Percentiles rank a stretch among this genome's conserved stretches.
Conservation (phyloP, 2,329 filamentous ascomycete species). For the Myotisia sp. region DNA sequence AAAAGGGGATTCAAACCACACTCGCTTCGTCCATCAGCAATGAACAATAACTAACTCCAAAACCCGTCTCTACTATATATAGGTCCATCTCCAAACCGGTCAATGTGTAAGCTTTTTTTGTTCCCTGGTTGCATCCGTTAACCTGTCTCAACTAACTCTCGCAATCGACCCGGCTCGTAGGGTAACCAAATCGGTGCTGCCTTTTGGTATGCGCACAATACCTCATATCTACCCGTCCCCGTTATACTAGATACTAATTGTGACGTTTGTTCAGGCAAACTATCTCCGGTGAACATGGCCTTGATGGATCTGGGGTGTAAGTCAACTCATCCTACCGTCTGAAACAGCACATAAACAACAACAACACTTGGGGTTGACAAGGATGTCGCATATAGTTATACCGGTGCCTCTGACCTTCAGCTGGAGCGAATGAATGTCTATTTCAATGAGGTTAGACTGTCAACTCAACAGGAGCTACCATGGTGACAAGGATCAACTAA, state of each 20-base stretch:
- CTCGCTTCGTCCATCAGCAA: slow-evolving; percentile 5
- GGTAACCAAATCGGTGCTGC: slow-evolving; percentile 99
- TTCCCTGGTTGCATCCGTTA: slow-evolving; percentile 8
- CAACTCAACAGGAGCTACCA: no score
- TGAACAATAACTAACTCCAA: slow-evolving; percentile 5
- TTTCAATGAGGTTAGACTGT: slow-evolving; percentile 10
- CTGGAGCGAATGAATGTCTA: slow-evolving; percentile 13
- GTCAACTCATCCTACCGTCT: background rate
- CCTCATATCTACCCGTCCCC: background rate
- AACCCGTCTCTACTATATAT: slow-evolving; percentile 23
- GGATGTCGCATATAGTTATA: slow-evolving; percentile 8
- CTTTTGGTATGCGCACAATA: slow-evolving; percentile 60
- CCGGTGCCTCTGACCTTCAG: slow-evolving; percentile 10
- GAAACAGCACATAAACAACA: background rate
- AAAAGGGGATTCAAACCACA: slow-evolving; percentile 7
- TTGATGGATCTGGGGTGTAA: slow-evolving; percentile 11
- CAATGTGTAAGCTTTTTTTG: slow-evolving; percentile 66
- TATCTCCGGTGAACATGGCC: slow-evolving; percentile 11
- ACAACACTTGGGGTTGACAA: slow-evolving; percentile 2
- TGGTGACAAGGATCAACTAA: no score
- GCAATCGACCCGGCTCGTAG: slow-evolving; percentile 38
- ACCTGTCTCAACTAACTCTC: slow-evolving; percentile 11
- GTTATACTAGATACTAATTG: slow-evolving; percentile 5
- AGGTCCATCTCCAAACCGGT: slow-evolving; percentile 99
- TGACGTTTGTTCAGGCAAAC: slow-evolving; percentile 8